phyloP scores from a whole-genome alignment of 345 rosid species.

The Corchorus capsularis region DNA sequence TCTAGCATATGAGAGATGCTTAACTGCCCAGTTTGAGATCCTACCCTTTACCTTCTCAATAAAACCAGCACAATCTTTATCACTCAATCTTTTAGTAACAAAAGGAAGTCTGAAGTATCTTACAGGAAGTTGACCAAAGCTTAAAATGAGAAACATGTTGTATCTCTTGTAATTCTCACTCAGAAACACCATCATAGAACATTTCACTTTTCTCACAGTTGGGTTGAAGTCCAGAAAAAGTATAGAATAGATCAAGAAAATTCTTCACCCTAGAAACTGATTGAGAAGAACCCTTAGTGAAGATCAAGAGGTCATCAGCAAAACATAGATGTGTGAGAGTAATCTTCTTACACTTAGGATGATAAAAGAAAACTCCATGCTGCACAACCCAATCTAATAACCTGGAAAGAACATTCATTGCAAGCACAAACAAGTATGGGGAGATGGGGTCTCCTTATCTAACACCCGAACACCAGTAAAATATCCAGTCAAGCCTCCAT shows the following conservation, averaged over 20 bases:
- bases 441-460: conserved; percentile 5
- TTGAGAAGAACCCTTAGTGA: not conserved
- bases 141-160: no score
- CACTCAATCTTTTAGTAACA: no score
- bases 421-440: not conserved
- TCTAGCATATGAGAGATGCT: no score
- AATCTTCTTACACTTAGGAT: not conserved
- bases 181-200: no score
- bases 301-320: not conserved
- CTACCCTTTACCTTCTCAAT: no score
- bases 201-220: no score
- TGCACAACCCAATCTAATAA: not conserved
- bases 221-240: not conserved
- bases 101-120: no score
- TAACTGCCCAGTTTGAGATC: no score
- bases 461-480: not conserved
- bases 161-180: no score
- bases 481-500: not conserved
- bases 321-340: not conserved
- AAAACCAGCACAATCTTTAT: no score
- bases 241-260: not conserved
- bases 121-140: no score
- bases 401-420: not conserved
- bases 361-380: not conserved
- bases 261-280: not conserved